Conservation (phyloP, 176 grass and related monocot species). For the Oryza punctata region DNA sequence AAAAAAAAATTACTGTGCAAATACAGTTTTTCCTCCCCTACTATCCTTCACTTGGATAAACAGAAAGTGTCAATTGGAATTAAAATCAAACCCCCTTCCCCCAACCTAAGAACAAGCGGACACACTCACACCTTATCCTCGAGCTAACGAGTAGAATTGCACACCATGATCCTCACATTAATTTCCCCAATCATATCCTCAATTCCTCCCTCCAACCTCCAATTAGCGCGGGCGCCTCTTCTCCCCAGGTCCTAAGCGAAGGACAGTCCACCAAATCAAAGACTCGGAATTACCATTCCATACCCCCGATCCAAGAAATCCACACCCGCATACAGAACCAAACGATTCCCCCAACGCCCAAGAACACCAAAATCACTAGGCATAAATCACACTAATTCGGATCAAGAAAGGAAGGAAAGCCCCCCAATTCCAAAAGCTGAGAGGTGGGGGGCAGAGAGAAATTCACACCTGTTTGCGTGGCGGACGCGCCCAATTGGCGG, state of each 20-base stretch:
- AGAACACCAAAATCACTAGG: background rate
- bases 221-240: background rate
- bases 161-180: background rate
- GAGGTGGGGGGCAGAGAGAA: background rate
- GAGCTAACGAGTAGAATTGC: background rate
- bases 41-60: background rate
- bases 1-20: background rate
- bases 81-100: background rate
- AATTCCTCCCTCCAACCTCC: background rate
- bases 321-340: background rate
- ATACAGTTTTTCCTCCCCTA: background rate
- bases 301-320: background rate
- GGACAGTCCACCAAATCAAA: background rate
- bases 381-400: background rate
- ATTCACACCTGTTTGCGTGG: slow-evolving; percentile 48
- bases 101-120: background rate
- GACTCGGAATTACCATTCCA: background rate
- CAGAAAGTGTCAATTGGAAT: background rate
- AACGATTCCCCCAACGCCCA: background rate
- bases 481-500: slow-evolving; percentile 26
- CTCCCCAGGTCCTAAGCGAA: too few relatives aligned
- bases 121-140: background rate
- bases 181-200: background rate
- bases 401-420: slow-evolving; percentile 5
- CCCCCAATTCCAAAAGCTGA: background rate